These are phyloP conservation scores for Mortierella sp. DNA, from an alignment of 371 early-diverging fungal species.

Conservation along the genomic window DNA sequence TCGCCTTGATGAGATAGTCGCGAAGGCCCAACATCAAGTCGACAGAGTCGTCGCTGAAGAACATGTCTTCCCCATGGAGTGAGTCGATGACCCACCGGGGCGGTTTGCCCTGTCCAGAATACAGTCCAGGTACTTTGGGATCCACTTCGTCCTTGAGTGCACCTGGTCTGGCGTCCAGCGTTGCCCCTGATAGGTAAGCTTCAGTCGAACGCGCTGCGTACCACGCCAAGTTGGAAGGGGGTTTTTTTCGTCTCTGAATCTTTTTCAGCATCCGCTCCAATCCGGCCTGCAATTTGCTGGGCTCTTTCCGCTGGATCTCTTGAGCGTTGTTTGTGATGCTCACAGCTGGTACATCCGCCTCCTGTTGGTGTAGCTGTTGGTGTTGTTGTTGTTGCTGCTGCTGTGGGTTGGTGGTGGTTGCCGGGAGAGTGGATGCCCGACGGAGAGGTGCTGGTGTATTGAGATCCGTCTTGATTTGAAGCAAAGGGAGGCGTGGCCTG, in stretches of 20 bases:
- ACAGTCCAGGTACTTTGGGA: conserved; percentile 17
- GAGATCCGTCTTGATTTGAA: conserved; percentile 48
- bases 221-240: conserved; percentile 44
- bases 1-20: conserved; percentile 40
- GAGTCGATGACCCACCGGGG: conserved; percentile 34
- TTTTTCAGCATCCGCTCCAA: conserved; percentile 46
- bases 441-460: conserved; percentile 9
- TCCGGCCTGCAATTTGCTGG: conserved; percentile 42
- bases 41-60: conserved; percentile 48
- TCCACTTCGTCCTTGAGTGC: conserved; percentile 10
- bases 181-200: conserved; percentile 27
- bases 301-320: conserved; percentile 17
- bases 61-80: conserved; percentile 13
- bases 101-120: conserved; percentile 25
- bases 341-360: neutral
- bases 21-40: conserved; percentile 37
- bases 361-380: neutral
- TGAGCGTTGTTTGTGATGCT: neutral
- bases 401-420: neutral
- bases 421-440: conserved; percentile 1
- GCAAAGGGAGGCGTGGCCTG: conserved; percentile 26
- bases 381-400: neutral
- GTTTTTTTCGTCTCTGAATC: conserved; percentile 41
- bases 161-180: conserved; percentile 10
- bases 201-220: conserved; percentile 36